Evolutionary conservation across 306 rosid species (phyloP), one percentile per base, ranked within the genome.

Genomic region (Casuarina glauca): DNA sequence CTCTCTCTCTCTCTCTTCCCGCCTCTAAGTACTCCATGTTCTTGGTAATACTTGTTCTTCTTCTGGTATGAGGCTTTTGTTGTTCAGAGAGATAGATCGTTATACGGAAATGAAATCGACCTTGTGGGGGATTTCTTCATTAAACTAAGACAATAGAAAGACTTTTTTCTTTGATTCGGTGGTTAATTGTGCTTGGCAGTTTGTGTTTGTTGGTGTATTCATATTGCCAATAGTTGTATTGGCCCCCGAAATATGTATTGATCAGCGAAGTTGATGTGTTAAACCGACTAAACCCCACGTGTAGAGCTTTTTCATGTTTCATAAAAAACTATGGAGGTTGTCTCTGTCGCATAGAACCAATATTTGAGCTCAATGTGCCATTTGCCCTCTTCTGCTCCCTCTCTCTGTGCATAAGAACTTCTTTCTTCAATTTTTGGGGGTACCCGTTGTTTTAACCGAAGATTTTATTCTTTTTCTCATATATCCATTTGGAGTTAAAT

Each of bases 171-270:
- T 45, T 67, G 61, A 67, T 38, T 54, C 19, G 16, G 32, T 48
- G 45, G 71, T 16, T 16, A 35, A 11, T 49, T 77, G 49, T 53
- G 26, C 19, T 68, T 72, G 81, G 32, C 61, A 41, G 45, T 38
- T 32, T 69, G 57, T 68, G 48, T 82, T 69, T 50, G 74, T 73
- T 73, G 6, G 44, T 20, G 42, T 54, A 39, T 41, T 17, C 26
- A 62, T 62, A 11, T 41, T 9, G 35, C 35, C 17, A 35, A 19
- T 54, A 54, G 3, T 38, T 17, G n/a, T 53, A 46, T 80, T 70
- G 70, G 16, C 17, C 68, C 35, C 19, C 19, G 44, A 46, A 45
- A 57, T 17, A 15, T 75, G 9, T 26, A 57, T 20, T n/a, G 63
- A 57, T 62, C 7, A 62, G 6, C 19, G 45, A 62, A 62, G 32